Conservation (phyloP, 2,329 filamentous ascomycete genomes). For the Aspergillus sp. region DNA sequence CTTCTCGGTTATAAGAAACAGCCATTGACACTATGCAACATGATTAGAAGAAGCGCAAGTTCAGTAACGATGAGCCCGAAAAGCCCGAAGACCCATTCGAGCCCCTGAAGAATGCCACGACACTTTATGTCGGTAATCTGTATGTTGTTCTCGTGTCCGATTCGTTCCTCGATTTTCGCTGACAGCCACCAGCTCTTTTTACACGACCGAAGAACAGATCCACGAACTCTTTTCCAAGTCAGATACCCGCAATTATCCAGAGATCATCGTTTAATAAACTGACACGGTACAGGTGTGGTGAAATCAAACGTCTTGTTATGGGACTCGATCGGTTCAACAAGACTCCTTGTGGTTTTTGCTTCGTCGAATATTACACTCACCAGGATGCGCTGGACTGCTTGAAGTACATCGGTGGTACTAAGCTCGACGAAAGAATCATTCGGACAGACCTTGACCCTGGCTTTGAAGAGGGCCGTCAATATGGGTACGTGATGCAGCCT, state of each 20-base stretch:
- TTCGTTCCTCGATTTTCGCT: too few relatives aligned
- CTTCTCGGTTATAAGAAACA: too few relatives aligned
- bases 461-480: constrained; percentile 93
- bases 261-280: not conserved
- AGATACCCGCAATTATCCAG: constrained; percentile 7
- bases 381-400: constrained; percentile 95
- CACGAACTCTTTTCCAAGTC: constrained; percentile 92
- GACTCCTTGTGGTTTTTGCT: constrained; percentile 98
- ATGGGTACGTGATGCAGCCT: constrained; percentile 53
- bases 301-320: constrained; percentile 98
- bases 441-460: constrained; percentile 92
- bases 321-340: constrained; percentile 95
- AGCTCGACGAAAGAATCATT: constrained; percentile 95
- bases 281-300: constrained; percentile 60
- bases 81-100: constrained; percentile 64
- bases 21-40: too few relatives aligned
- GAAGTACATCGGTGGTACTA: constrained; percentile 97
- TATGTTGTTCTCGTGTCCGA: constrained; percentile 41
- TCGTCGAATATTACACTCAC: constrained; percentile 98
- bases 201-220: constrained; percentile 98
- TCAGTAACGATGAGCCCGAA: constrained; percentile 56
- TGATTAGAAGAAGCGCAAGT: constrained; percentile 60
- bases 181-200: constrained; percentile 65
- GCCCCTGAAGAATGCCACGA: constrained; percentile 80
- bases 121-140: constrained; percentile 96